These are phyloP conservation scores for Epichloe amarillans DNA, from an alignment of 2,329 filamentous ascomycete species.

Conservation along the genomic window DNA sequence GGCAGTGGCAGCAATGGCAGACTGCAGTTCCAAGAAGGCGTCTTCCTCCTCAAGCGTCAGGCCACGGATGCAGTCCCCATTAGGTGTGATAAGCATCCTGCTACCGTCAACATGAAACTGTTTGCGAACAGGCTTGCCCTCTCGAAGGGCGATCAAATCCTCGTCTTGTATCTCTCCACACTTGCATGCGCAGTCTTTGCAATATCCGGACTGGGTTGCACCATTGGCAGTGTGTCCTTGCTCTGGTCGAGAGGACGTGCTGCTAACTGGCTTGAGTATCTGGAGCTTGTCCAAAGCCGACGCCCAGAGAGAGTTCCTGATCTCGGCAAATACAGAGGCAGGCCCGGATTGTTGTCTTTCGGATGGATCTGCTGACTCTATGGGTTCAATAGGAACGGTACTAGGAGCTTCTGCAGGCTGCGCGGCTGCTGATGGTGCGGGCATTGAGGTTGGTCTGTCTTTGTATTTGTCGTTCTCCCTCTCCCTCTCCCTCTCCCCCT, in stretches of 20 bases:
- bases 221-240: constrained; percentile 9
- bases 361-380: constrained; percentile 9
- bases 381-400: constrained; percentile 8
- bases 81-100: constrained; percentile 60
- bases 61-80: constrained; percentile 64
- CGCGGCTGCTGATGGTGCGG: constrained; percentile 1
- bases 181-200: constrained; percentile 24
- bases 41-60: constrained; percentile 56
- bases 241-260: constrained; percentile 16
- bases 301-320: constrained; percentile 21
- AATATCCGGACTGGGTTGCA: constrained; percentile 16
- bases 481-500: constrained; percentile 6
- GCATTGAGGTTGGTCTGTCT: constrained; percentile 4
- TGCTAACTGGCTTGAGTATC: constrained; percentile 23
- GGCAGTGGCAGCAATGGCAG: constrained; percentile 35
- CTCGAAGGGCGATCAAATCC: constrained; percentile 41
- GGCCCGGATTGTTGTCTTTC: constrained; percentile 21
- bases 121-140: constrained; percentile 47
- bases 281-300: constrained; percentile 21
- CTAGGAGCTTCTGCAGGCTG: constrained; percentile 9
- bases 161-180: constrained; percentile 29
- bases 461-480: constrained; percentile 5
- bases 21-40: constrained; percentile 56
- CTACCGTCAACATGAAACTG: constrained; percentile 44
- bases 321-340: constrained; percentile 22